phyloP scores from a whole-genome alignment of 1,284 basidiomycete species.

The Marasmius sp. region DNA sequence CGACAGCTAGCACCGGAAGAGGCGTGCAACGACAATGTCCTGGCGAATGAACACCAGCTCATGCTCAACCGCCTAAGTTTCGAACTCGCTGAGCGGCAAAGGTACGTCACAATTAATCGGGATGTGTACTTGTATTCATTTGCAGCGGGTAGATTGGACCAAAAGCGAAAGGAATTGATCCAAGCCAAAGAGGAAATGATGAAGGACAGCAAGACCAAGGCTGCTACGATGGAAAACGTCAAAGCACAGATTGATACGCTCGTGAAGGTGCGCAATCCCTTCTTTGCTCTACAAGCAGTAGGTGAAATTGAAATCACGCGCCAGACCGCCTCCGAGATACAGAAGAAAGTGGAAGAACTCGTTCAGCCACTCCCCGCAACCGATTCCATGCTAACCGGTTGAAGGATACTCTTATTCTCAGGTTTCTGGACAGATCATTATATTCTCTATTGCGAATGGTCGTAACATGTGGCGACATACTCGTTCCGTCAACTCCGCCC shows the following conservation, averaged over 20 bases:
- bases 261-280: constrained; percentile 54
- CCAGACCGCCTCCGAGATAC: constrained; percentile 15
- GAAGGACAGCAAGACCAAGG: constrained; percentile 68
- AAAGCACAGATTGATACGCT: constrained; percentile 71
- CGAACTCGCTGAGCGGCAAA: constrained; percentile 77
- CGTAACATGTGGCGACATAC: no score
- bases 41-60: constrained; percentile 70
- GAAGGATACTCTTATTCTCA: not conserved
- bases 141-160: constrained; percentile 53
- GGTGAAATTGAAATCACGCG: constrained; percentile 12
- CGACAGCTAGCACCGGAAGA: constrained; percentile 63
- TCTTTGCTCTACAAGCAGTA: constrained; percentile 5
- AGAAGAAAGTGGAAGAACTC: constrained; percentile 55
- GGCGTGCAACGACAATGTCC: constrained; percentile 55
- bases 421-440: not conserved
- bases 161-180: constrained; percentile 60
- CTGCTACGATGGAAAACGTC: constrained; percentile 67
- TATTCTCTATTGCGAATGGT: not conserved
- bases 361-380: constrained; percentile 42
- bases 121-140: constrained; percentile 5
- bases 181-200: constrained; percentile 71
- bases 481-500: no score
- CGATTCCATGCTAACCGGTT: constrained; percentile 18
- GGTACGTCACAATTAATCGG: constrained; percentile 43
- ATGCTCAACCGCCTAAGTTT: constrained; percentile 82